Percentiles rank a stretch among this genome's conserved stretches.
phyloP scores from a whole-genome alignment of 1,284 basidiomycete genomes.

The Uromyces viciae-fabae region DNA sequence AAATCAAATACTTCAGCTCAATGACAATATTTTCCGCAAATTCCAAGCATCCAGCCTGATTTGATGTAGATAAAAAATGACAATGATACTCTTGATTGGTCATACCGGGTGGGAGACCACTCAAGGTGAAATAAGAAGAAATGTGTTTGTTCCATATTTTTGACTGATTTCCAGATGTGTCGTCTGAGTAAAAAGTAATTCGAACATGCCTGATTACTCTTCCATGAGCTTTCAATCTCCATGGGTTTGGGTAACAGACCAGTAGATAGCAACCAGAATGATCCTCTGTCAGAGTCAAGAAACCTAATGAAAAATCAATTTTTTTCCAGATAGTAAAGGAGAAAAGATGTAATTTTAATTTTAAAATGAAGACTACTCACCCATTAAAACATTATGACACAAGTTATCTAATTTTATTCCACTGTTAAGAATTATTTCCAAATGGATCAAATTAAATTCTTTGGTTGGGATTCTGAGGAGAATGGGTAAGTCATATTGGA shows the following conservation, averaged over 20 bases:
- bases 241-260: background rate
- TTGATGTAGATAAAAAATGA: background rate
- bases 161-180: background rate
- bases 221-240: background rate
- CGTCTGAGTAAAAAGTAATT: background rate
- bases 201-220: background rate
- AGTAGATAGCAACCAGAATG: too few relatives aligned
- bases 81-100: background rate
- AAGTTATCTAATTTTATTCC: too few relatives aligned
- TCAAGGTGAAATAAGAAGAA: background rate
- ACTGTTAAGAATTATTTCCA: background rate
- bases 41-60: background rate
- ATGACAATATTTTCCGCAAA: background rate
- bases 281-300: too few relatives aligned
- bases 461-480: background rate
- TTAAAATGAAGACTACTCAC: too few relatives aligned
- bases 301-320: too few relatives aligned
- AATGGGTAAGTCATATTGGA: background rate
- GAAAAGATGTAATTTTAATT: too few relatives aligned
- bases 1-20: background rate
- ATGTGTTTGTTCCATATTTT: slow-evolving; percentile 34
- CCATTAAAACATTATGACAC: too few relatives aligned
- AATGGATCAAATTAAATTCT: background rate
- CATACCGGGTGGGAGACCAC: background rate
- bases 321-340: too few relatives aligned